Evolutionary conservation across 1,139 yeast genomes (phyloP), one percentile per base, ranked within the genome.

Genomic region (Taiozyma onychis): DNA sequence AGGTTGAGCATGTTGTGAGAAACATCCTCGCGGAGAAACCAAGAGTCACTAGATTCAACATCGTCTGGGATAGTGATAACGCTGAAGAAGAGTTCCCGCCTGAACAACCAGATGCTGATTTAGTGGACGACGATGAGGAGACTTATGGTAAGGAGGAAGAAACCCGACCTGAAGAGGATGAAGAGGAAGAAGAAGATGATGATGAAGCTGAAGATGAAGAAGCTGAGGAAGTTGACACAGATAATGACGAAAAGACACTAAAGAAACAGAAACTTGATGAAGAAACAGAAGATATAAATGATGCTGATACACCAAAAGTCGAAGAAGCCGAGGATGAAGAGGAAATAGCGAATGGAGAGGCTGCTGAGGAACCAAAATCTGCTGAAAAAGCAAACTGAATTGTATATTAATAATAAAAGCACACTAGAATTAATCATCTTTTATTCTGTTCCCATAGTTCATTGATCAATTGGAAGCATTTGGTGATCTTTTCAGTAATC

Each of bases 21-120:
- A 95, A 91, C 67, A 88, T 93, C 46, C 73, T 95, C 53, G 98
- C 98, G 2, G 99, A 95, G 65, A 95, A 93, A 72, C 99, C 99
- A 39, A 76, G 99, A 59, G 99, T 95, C 41, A 93, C 99, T 10
- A 75, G 97, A 60, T 95, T 91, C 70, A 93, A 93, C 67, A 93
- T 93, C 54, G 95, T 90, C 6, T 93, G 99, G 99, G 93, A 85
- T 65, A 78, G 77, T 49, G 77, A 73, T 53, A 85, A 76, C 45
- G 84, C 77, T 41, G 78, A 74, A 45, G 77, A 77, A 34, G 88
- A 87, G 54, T 87, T 81, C 61, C 96, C 96, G 71, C 95, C 71
- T 5, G 95, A 88, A 51, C 86, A 80, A 60, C 82, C 78, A 0
- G 85, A 78, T 18, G 81, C 74, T 1, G 85, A 79, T 48, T 64